Conservation (phyloP, 2,329 filamentous ascomycete species). For the Zasmidium cellare region DNA sequence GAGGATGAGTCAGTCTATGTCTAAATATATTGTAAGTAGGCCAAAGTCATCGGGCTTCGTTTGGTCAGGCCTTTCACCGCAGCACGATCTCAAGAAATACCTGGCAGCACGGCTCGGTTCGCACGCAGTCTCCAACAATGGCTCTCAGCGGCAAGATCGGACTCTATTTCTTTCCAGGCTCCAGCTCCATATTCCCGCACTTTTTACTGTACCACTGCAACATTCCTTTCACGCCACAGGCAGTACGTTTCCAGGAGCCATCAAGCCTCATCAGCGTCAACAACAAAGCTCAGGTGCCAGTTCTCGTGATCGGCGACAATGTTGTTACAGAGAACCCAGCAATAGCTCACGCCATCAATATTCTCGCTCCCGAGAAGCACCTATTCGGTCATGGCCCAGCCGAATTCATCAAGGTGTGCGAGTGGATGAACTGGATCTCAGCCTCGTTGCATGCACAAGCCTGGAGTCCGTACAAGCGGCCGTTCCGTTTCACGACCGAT, state of each 20-base stretch:
- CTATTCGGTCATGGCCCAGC: slow-evolving; percentile 5
- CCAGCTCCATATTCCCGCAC: slow-evolving; percentile 1
- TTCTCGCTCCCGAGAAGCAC: slow-evolving; percentile 3
- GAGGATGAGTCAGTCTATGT: no score
- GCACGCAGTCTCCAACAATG: no score
- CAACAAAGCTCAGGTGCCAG: slow-evolving; percentile 4
- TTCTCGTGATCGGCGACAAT: slow-evolving; percentile 5
- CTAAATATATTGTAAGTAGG: no score
- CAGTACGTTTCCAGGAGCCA: slow-evolving; percentile 1
- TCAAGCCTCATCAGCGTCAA: slow-evolving; percentile 1
- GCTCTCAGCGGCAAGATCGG: background rate
- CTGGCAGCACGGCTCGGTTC: no score
- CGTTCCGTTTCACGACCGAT: background rate
- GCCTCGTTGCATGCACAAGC: slow-evolving; percentile 4
- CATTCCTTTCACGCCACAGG: slow-evolving; percentile 2
- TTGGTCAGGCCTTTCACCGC: no score
- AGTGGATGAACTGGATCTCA: slow-evolving; percentile 12
- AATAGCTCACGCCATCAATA: slow-evolving; percentile 4
- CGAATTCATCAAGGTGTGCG: slow-evolving; percentile 1
- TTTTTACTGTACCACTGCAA: background rate
- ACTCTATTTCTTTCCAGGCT: background rate
- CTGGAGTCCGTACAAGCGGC: background rate
- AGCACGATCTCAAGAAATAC: no score
- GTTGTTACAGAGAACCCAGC: slow-evolving; percentile 8
- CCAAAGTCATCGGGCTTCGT: no score